Evolutionary conservation across 1,139 yeast genomes (phyloP), one percentile per base, ranked within the genome.

Genomic region (Blastobotrys petasosporus): DNA sequence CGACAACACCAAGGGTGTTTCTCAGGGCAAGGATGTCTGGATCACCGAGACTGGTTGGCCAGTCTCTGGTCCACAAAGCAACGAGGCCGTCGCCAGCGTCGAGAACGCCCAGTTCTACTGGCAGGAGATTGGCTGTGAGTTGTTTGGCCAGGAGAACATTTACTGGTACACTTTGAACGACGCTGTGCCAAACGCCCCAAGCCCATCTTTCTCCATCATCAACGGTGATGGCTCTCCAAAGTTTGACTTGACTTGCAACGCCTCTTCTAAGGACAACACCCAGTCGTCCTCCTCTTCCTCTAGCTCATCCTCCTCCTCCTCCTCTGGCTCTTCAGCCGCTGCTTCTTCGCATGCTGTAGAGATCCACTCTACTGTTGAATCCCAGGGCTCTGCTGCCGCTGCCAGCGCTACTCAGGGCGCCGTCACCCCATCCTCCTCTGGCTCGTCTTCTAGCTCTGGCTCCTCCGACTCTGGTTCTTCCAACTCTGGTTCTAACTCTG

Each of bases 21-120:
- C 58, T 42, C 70, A 65, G 54, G 80, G 85, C 64, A 70, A 74
- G 51, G 92, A 83, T 66, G 80, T 85, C 73, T 84, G 86, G 85
- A 88, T 85, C 63, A 94, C 94, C 69, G 94, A 85, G 72, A 85
- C 94, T 55, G 94, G 94, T 57, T 85, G 94, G 58, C 58, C 58
- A 44, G 49, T 54, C 23, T 46, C 52, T 32, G 58, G 58, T 15
- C 37, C 47, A 12, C 17, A 40, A 7, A 42, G 45, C 41, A 53
- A 53, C 49, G 42, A 44, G 37, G 58, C 53, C 16, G 47, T 40
- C 23, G 57, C 58, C 32, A 45, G 42, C 35, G 40, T 46, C 39
- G 44, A 41, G 32, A 53, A 54, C 41, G 58, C 58, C 33, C 41
- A 54, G 51, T 52, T 53, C 29, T 55, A 50, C 48, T 55, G 58